Percentiles rank a stretch among this genome's conserved stretches.
Evolutionary conservation across 2,329 filamentous ascomycete genomes (phyloP).

Genomic region (Phyllosticta citriasiana): DNA sequence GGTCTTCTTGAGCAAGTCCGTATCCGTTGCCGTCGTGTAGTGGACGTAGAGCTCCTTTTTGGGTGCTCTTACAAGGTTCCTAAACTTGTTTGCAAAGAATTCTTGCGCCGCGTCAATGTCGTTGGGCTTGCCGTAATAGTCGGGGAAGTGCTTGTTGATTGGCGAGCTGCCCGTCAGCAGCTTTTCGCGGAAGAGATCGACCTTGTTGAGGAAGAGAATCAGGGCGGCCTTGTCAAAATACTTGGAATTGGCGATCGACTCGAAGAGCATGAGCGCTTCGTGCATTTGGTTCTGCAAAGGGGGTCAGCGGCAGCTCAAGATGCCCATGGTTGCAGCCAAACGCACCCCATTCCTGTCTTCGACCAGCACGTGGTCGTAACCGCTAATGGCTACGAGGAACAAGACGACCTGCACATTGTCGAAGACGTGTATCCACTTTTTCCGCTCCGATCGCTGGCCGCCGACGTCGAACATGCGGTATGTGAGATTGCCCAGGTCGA

Average conservation of each 20-base stretch:
- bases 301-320: conserved; percentile 10
- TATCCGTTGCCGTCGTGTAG: conserved; percentile 44
- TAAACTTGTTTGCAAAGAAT: conserved; percentile 43
- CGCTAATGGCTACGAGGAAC: conserved; percentile 90
- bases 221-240: conserved; percentile 43
- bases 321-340: conserved; percentile 13
- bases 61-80: conserved; percentile 39
- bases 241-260: conserved; percentile 43
- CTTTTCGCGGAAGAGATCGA: conserved; percentile 43
- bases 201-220: conserved; percentile 45
- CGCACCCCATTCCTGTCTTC: conserved; percentile 93
- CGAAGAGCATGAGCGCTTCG: conserved; percentile 44
- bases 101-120: conserved; percentile 40
- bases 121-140: conserved; percentile 34
- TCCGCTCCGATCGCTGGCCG: conserved; percentile 82
- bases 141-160: conserved; percentile 40
- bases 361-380: conserved; percentile 91
- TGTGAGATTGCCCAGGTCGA: conserved; percentile 82
- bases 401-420: conserved; percentile 87
- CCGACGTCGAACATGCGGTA: conserved; percentile 97
- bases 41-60: conserved; percentile 44
- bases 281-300: conserved; percentile 43
- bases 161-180: conserved; percentile 35
- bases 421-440: conserved; percentile 97
- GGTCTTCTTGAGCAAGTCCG: conserved; percentile 46